These are phyloP conservation scores for Metahyphopichia silvanorum DNA, from an alignment of 805 yeast species.

Conservation along the genomic window DNA sequence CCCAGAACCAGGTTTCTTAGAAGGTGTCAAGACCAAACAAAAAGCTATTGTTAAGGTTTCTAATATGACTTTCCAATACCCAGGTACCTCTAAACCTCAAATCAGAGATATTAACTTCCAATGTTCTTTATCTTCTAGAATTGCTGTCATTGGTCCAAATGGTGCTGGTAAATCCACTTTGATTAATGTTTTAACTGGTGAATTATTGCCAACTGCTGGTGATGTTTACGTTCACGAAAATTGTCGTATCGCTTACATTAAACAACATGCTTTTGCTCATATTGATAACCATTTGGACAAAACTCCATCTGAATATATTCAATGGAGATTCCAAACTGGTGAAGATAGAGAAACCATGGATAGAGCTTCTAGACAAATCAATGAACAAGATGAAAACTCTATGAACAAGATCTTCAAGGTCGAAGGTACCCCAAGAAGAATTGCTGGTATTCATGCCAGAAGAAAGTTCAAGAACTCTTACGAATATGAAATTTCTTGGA, in stretches of 20 bases:
- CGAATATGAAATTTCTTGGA: slow-evolving; percentile 98
- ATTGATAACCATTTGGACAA: slow-evolving; percentile 97
- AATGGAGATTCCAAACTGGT: slow-evolving; percentile 99
- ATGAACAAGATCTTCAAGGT: slow-evolving; percentile 99
- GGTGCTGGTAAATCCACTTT: slow-evolving; percentile 99
- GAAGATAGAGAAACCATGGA: slow-evolving; percentile 99
- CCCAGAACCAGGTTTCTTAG: slow-evolving; percentile 99
- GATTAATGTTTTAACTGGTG: slow-evolving; percentile 99
- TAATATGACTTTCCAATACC: slow-evolving; percentile 98
- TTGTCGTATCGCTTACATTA: slow-evolving; percentile 99
- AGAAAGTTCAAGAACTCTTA: slow-evolving; percentile 99
- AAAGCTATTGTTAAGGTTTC: slow-evolving; percentile 98
- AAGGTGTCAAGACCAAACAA: slow-evolving; percentile 99
- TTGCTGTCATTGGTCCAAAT: slow-evolving; percentile 99
- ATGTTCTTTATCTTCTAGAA: slow-evolving; percentile 98
- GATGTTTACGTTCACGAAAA: slow-evolving; percentile 99
- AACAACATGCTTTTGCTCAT: slow-evolving; percentile 99
- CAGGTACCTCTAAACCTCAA: slow-evolving; percentile 98
- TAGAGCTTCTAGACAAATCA: slow-evolving; percentile 98
- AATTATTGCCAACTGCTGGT: slow-evolving; percentile 96
- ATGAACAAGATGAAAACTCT: slow-evolving; percentile 94
- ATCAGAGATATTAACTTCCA: slow-evolving; percentile 90
- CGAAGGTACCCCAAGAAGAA: slow-evolving; percentile 98
- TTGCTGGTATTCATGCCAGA: slow-evolving; percentile 90
- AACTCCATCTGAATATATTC: slow-evolving; percentile 99